Percentiles rank a stretch among this genome's conserved stretches.
Evolutionary conservation across 2,329 filamentous ascomycete genomes (phyloP).

Genomic region (Paecilomyces formosus): DNA sequence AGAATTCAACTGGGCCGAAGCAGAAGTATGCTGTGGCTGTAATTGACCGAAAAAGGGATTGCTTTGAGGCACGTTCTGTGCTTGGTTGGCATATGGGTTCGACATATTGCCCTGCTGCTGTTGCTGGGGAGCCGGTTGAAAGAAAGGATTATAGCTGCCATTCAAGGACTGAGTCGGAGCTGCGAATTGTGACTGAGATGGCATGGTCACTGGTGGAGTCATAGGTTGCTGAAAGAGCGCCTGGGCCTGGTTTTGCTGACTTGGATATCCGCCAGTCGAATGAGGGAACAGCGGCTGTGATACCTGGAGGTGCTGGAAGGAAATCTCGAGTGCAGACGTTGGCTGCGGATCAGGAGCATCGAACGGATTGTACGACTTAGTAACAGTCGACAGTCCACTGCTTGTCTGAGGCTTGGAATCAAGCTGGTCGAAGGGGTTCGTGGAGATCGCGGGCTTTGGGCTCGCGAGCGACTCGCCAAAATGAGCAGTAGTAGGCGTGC

Average conservation of each 20-base stretch:
- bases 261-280: constrained; percentile 58
- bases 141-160: constrained; percentile 36
- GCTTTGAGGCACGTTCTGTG: constrained; percentile 16
- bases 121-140: constrained; percentile 26
- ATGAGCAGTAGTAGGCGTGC: constrained; percentile 12
- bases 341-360: constrained; percentile 37
- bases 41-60: constrained; percentile 30
- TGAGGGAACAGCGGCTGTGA: constrained; percentile 66
- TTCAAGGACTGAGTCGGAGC: constrained; percentile 28
- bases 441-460: constrained; percentile 34
- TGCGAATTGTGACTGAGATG: constrained; percentile 25
- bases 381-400: constrained; percentile 6
- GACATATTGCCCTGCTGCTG: constrained; percentile 15
- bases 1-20: constrained; percentile 15
- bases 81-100: constrained; percentile 16
- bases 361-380: constrained; percentile 61
- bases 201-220: constrained; percentile 34
- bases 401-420: constrained; percentile 24
- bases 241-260: constrained; percentile 33
- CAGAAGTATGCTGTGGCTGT: constrained; percentile 13
- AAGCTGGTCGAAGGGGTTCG: constrained; percentile 60
- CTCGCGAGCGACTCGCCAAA: constrained; percentile 7
- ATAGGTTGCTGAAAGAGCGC: constrained; percentile 33
- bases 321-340: constrained; percentile 50
- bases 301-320: constrained; percentile 69